Conservation (phyloP, 495 filamentous ascomycete genomes). For the Achaetomiella virescens region DNA sequence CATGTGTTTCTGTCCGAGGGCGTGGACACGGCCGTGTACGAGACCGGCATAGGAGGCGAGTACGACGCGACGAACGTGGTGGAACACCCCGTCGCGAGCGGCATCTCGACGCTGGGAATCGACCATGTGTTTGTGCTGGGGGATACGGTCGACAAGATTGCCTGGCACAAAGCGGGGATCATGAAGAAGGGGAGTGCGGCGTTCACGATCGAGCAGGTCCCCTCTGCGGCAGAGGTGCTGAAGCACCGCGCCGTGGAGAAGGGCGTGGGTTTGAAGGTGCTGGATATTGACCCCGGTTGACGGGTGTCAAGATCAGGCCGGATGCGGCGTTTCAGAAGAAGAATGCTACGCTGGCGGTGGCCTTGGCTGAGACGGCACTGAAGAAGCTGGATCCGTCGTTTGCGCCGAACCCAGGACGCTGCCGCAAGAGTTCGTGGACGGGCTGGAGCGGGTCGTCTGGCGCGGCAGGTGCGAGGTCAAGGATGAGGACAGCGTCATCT, state of each 20-base stretch:
- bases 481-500: conserved; percentile 57
- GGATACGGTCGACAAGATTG: conserved; percentile 79
- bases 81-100: conserved; percentile 60
- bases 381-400: conserved; percentile 38
- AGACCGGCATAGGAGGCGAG: conserved; percentile 90
- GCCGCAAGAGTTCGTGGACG: conserved; percentile 61
- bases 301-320: conserved; percentile 62
- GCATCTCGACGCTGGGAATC: conserved; percentile 81
- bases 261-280: conserved; percentile 51
- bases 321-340: conserved; percentile 76
- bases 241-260: conserved; percentile 63
- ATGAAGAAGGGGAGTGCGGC: conserved; percentile 66
- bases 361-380: conserved; percentile 59
- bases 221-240: conserved; percentile 62
- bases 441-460: conserved; percentile 69
- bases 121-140: conserved; percentile 81
- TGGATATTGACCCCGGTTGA: conserved; percentile 59
- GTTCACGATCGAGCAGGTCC: conserved; percentile 68
- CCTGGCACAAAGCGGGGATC: conserved; percentile 96
- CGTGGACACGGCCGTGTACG: conserved; percentile 78
- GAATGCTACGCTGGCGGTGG: conserved; percentile 80
- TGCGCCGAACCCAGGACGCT: conserved; percentile 31
- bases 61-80: conserved; percentile 94
- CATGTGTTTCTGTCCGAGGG: conserved; percentile 77
- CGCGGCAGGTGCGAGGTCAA: conserved; percentile 80